Evolutionary conservation across 169 alveolate species (phyloP), one percentile per base, ranked within the genome.

Genomic region (Cryptosporidium canis): DNA sequence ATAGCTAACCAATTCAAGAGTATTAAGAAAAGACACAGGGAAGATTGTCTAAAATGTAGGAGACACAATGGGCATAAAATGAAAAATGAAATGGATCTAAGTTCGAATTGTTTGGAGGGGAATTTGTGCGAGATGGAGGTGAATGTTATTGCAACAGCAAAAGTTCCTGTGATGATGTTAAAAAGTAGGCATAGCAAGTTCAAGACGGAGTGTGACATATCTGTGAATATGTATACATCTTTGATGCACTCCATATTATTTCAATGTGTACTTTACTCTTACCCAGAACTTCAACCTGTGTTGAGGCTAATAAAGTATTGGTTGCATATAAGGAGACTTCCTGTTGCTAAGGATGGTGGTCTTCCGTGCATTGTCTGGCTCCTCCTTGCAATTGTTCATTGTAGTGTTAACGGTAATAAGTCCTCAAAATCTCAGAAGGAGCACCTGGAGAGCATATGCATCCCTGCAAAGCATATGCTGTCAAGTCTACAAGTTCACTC

Each of bases 281-380:
- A 92, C 56, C 96, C 97, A 7, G 93, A 93, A 63, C 92, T 95
- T 65, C 92, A 95, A 18, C 92, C 94, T 43, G 92, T 95, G 37
- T 95, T 95, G 96, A 83, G 96, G 31, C 83, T 95, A 18, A 83
- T 95, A 24, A 95, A 95, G 85, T 93, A 93, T 39, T 94, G 96
- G 95, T 85, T 94, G 29, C 87, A 92, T 39, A 91, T 92, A 21
- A 90, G 98, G 53, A 91, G 94, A 2, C 68, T 95, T 18, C 98
- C 98, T 31, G 91, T 95, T 27, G 95, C 94, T 95, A 94, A 92
- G 66, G 97, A 95, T 70, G 98, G 98, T 2, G 98, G 98, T 39
- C 94, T 95, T 33, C 98, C 98, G 14, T 91, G 96, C 45, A 94
- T 95, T 47, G 91, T 94, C 29, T 95, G 98, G 98, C 93, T 95